Percentiles rank a stretch among this genome's conserved stretches.
Evolutionary conservation across 352 stramenopile species (phyloP).

Genomic region (Phytophthora aleatoria): DNA sequence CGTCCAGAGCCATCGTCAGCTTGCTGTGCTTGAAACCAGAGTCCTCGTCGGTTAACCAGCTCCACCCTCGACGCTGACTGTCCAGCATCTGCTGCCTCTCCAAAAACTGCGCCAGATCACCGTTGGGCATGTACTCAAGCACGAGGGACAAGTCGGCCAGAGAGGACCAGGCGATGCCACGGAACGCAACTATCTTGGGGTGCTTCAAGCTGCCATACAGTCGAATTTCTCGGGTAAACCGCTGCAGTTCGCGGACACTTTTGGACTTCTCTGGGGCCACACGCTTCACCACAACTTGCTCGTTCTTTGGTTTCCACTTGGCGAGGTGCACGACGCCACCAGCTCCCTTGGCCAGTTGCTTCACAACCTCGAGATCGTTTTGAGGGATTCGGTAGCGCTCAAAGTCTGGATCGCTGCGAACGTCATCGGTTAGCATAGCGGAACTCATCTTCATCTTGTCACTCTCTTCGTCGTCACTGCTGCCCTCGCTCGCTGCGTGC

Average conservation of each 20-base stretch:
- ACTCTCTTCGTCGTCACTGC: conserved; percentile 28
- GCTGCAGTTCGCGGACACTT: conserved; percentile 38
- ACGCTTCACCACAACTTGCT: conserved; percentile 60
- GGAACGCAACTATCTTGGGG: conserved; percentile 53
- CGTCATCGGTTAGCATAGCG: conserved; percentile 44
- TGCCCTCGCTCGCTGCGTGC: conserved; percentile 11
- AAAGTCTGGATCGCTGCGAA: conserved; percentile 56
- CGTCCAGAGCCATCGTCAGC: conserved; percentile 38
- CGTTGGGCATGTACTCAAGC: conserved; percentile 54
- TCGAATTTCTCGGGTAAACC: conserved; percentile 61
- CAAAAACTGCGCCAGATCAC: conserved; percentile 42
- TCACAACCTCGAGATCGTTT: conserved; percentile 39
- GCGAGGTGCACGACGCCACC: conserved; percentile 61
- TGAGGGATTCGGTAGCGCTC: conserved; percentile 54
- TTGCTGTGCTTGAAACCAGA: conserved; percentile 37
- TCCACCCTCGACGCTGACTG: conserved; percentile 38
- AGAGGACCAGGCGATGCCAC: conserved; percentile 52
- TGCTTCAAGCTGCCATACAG: conserved; percentile 53
- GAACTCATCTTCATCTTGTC: conserved; percentile 36
- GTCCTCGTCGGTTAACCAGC: conserved; percentile 32
- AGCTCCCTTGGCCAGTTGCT: conserved; percentile 54
- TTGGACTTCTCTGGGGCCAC: conserved; percentile 53
- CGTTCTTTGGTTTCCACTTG: conserved; percentile 26
- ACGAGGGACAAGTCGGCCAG: conserved; percentile 52
- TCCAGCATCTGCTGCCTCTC: conserved; percentile 33